Evolutionary conservation across 2,329 filamentous ascomycete species (phyloP), one percentile per base, ranked within the genome.

Genomic region (Exophiala phaeomuriformis): DNA sequence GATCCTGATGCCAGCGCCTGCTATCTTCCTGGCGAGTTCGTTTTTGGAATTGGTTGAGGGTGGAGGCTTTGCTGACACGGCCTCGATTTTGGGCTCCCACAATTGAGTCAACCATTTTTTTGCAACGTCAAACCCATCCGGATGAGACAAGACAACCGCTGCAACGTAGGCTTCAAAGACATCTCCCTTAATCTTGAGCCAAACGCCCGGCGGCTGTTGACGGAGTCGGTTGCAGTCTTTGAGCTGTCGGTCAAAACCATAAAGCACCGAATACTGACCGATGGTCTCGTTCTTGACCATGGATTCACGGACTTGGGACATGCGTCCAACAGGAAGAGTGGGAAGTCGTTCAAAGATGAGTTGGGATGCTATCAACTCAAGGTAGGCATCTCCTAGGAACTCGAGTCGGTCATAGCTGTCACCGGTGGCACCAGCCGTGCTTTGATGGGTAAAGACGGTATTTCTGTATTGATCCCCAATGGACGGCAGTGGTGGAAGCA

Each of bases 141-240:
- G 76, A 62, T 89, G 80, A 1, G 84, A 83, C 1, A 88, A 72
- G 33, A 95, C 78, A 4, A 90, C 71, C 2, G 86, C 90, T 5
- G 86, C 90, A 10, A 95, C 81, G 63, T 94, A 96, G 0, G 91
- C 86, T 68, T 97, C 91, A 63, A 96, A 94, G 12, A 96, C 78
- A 66, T 97, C 91, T 5, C 85, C 90, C 52, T 86, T 76, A 6
- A 89, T 82, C 68, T 96, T 96, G 30, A 57, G 40, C 57, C 53
- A 57, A 77, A 78, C 66, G 78, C 83, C 65, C 65, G 69, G 52
- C 64, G 54, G 40, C n/a, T 47, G 40, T 30, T 47, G 49, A 19
- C 49, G 49, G 35, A 59, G 46, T 28, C 57, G 58, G 77, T 76
- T 8, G 62, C 58, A 84, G 2, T 86, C 72, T 30, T 75, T 75